Base-by-base conservation (phyloP, 225 moss, liverwort and hornwort genomes). In the Lunularia cruciata region DNA sequence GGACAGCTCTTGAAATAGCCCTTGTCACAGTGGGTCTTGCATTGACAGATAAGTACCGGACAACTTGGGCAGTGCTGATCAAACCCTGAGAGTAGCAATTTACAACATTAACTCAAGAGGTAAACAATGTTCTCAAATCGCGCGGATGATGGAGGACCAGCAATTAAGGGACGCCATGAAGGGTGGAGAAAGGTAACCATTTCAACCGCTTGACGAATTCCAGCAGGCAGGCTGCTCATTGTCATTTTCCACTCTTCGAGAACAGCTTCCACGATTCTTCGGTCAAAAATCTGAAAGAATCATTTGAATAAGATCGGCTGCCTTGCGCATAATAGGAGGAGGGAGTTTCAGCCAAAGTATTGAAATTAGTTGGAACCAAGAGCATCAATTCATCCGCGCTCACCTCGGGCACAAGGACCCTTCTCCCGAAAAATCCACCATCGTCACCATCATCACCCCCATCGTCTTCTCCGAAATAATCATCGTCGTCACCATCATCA, bases 381-480 rank as follows among this genome's bases (percentile, higher is more conserved):
- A n/a, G n/a, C n/a, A 63, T 7, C 18, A 26, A 1, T 6, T 18
- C 45, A 19, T 32, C 15, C n/a, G 35, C 15, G 22, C 67, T 75
- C 72, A 96, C 95, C 90, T 96, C 95, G 1, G 95, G 95, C 72
- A 96, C 88, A 19, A 79, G 73, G 42, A 96, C 75, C 46, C 95
- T 85, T 37, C 90, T 83, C 62, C 95, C 95, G 63, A 96, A 96
- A 45, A 96, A 76, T 8, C 95, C 95, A 72, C 90, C 84, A 34
- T 92, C 86, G 54, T 96, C 95, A 46, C 86, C 92, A 63, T 90
- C 95, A 53, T 92, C 95, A 66, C 84, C 95, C 52, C 85, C 95
- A 65, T 91, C 95, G 63, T 92, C 95, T 60, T 96, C 95, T 51
- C 95, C 95, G 55, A 96, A 96, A 49, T 96, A 96, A 77, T 96